Conservation (phyloP, 208 protist species). For the Phytomonas sp. region DNA sequence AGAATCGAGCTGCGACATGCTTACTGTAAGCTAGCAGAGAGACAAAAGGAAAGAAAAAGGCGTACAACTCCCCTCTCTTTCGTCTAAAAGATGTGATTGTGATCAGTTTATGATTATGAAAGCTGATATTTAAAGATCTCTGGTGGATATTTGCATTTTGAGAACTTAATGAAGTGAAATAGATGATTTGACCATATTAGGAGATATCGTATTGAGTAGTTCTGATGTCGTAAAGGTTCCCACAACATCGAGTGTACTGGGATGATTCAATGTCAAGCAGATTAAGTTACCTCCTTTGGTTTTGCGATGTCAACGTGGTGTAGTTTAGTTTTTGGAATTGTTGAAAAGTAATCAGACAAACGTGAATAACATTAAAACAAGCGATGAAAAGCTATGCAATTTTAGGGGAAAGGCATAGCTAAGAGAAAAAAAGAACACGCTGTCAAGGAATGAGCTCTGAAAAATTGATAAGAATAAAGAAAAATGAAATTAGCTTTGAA, state of each 20-base stretch:
- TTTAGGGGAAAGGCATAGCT: background rate
- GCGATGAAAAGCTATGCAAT: background rate
- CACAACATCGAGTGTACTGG: background rate
- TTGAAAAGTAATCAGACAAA: background rate
- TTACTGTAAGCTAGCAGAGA: background rate
- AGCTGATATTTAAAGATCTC: background rate
- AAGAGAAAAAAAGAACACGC: background rate
- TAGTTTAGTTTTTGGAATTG: background rate
- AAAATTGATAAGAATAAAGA: background rate
- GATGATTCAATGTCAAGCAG: background rate
- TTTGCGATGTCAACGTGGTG: background rate
- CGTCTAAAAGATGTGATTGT: background rate
- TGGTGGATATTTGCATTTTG: background rate
- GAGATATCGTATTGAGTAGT: background rate
- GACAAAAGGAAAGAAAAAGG: background rate
- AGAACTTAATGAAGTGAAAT: background rate
- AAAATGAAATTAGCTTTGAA: background rate
- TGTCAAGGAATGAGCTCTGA: background rate
- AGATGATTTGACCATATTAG: background rate
- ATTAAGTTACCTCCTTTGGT: background rate
- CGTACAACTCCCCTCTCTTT: background rate
- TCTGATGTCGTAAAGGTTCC: background rate
- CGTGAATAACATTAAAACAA: background rate
- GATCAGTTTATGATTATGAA: background rate
- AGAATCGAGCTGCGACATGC: background rate